A percentile compares a stretch with the other conserved stretches of the same genome.
phyloP scores from a whole-genome alignment of 192 early-diverging fungal genomes.

The Coemansia furcata region DNA sequence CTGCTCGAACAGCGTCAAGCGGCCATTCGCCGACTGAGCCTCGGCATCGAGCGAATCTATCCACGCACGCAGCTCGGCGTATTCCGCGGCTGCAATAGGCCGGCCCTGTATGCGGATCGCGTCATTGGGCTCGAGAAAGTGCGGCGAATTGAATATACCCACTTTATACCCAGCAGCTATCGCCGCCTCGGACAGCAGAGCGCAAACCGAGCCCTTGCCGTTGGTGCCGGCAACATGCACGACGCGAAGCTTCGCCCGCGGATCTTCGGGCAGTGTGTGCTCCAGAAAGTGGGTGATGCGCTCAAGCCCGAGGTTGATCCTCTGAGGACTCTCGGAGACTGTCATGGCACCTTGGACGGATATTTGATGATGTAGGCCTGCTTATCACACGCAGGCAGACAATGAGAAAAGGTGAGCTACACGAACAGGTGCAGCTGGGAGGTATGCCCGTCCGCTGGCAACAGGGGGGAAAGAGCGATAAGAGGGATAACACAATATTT shows the following conservation, averaged over 20 bases:
- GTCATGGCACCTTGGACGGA: constrained; percentile 11
- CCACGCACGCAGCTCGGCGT: constrained; percentile 39
- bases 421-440: background rate
- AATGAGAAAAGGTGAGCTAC: background rate
- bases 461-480: background rate
- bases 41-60: constrained; percentile 46
- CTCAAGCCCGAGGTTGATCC: constrained; percentile 39
- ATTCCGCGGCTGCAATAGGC: constrained; percentile 44
- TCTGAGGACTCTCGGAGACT: constrained; percentile 16
- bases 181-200: constrained; percentile 51
- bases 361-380: background rate
- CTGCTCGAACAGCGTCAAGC: constrained; percentile 71
- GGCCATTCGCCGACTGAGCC: constrained; percentile 16
- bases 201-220: constrained; percentile 82
- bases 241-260: constrained; percentile 52
- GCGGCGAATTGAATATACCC: constrained; percentile 79
- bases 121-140: constrained; percentile 68
- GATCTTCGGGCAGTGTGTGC: constrained; percentile 43
- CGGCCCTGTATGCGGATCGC: constrained; percentile 59
- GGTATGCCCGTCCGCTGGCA: background rate
- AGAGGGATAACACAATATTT: background rate
- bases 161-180: constrained; percentile 36
- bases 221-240: constrained; percentile 89
- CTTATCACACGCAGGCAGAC: background rate
- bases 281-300: constrained; percentile 57